Evolutionary conservation across 306 rosid genomes (phyloP), one percentile per base, ranked within the genome.

Genomic region (Potentilla sterilis): DNA sequence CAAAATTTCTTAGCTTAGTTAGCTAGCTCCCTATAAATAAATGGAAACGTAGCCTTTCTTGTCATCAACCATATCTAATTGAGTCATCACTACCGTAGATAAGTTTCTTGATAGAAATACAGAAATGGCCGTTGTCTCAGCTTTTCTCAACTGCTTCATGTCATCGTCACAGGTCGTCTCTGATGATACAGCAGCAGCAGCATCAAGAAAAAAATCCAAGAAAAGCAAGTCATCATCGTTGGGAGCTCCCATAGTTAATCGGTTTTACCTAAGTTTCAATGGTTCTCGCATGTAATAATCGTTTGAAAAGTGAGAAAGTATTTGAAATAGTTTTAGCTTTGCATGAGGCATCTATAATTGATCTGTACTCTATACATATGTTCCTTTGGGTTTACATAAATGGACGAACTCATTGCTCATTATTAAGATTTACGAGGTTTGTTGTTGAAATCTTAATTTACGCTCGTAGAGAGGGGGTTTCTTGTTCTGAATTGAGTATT

Each of bases 211-310:
- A 1, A 22, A 9, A 57, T 46, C 43, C 28, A 47, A 16, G 42
- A 34, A 16, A 24, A 44, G 57, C 58, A 69, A 28, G 47, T 15
- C 28, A 47, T 15, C 28, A 24, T 69, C 73, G 5, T 69, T 58
- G 3, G 54, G 11, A 78, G 72, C 81, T 78, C 81, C 77, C 14
- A 35, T 78, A 19, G 52, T 77, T 24, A 40, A 70, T 40, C 5
- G 48, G 34, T 78, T 78, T 40, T 55, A 76, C 1, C 14, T 69
- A 0, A 78, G 40, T 48, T 70, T 54, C 4, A 46, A 61, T 14
- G 14, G 51, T 32, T 70, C 81, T 34, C 43, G 76, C 51, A 24
- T 42, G 49, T 54, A 54, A 43, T 49, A 49, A 69, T 47, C 38
- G n/a, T 47, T 48, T 22, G 14, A 22, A 57, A 21, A 22, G 63